phyloP scores from a whole-genome alignment of 768 basidiomycete species.

The Bullera alba region DNA sequence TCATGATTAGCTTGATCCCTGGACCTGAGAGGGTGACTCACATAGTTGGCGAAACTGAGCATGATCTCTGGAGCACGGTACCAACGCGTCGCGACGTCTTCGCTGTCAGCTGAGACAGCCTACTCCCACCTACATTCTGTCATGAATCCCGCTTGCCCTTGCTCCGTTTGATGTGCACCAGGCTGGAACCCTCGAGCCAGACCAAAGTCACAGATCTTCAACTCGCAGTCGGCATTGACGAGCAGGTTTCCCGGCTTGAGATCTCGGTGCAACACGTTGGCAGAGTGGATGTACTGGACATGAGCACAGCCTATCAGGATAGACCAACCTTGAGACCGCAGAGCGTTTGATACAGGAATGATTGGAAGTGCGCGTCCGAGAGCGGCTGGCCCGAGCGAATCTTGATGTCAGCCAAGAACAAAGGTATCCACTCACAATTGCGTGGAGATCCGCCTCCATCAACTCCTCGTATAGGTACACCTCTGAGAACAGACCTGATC shows the following conservation, averaged over 20 bases:
- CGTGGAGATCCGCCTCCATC: conserved; percentile 99
- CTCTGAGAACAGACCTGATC: conserved; percentile 83
- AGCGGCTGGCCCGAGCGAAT: conserved; percentile 50
- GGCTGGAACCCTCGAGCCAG: conserved; percentile 90
- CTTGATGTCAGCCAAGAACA: conserved; percentile 16
- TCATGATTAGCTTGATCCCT: neutral
- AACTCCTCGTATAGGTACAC: conserved; percentile 90
- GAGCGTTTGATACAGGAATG: conserved; percentile 95
- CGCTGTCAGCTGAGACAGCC: conserved; percentile 1
- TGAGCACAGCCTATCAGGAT: neutral
- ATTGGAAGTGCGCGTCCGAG: conserved; percentile 53
- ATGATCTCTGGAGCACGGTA: conserved; percentile 99
- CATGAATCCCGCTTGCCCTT: conserved; percentile 71
- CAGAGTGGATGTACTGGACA: conserved; percentile 77
- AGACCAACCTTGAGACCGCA: conserved; percentile 77
- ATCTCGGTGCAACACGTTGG: conserved; percentile 94
- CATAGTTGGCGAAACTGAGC: conserved; percentile 59
- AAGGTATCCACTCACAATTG: conserved; percentile 61
- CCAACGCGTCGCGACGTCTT: conserved; percentile 84
- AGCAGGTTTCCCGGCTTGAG: conserved; percentile 87
- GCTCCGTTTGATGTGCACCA: conserved; percentile 55
- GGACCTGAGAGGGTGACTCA: conserved; percentile 48
- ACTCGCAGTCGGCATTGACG: conserved; percentile 87
- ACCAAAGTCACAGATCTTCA: conserved; percentile 90
- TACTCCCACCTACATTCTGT: conserved; percentile 67